Conservation (phyloP, 169 alveolate species). For the Babesia divergens region DNA sequence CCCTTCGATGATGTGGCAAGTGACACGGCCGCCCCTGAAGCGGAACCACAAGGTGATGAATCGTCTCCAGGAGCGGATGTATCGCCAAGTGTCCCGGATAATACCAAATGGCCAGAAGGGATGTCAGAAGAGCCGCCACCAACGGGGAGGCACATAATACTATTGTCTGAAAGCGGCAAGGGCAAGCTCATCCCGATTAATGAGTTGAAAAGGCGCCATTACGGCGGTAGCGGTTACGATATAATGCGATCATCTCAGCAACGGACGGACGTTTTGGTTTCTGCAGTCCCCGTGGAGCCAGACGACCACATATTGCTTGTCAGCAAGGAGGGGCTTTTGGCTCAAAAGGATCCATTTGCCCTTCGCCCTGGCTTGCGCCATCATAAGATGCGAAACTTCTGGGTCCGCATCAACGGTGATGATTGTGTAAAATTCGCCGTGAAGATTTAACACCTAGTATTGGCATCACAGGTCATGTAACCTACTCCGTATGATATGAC, state of each 20-base stretch:
- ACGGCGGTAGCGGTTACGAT: constrained; percentile 54
- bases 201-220: constrained; percentile 35
- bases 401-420: constrained; percentile 10
- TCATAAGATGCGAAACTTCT: constrained; percentile 52
- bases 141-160: not conserved
- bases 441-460: not conserved
- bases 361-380: constrained; percentile 30
- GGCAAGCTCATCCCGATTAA: constrained; percentile 33
- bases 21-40: not conserved
- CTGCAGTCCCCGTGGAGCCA: constrained; percentile 17
- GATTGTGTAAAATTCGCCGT: constrained; percentile 1
- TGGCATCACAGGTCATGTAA: too few species aligned
- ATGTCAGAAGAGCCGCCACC: not conserved
- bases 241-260: constrained; percentile 15
- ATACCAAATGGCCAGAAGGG: not conserved
- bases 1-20: not conserved
- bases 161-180: constrained; percentile 35
- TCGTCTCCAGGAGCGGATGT: not conserved
- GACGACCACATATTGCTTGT: constrained; percentile 21
- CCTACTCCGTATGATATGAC: too few species aligned
- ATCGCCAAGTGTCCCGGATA: not conserved
- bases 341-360: constrained; percentile 39
- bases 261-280: not conserved
- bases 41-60: not conserved
- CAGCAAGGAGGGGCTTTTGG: constrained; percentile 41